phyloP scores from a whole-genome alignment of 352 stramenopile species.

The Globisporangium yorkense region DNA sequence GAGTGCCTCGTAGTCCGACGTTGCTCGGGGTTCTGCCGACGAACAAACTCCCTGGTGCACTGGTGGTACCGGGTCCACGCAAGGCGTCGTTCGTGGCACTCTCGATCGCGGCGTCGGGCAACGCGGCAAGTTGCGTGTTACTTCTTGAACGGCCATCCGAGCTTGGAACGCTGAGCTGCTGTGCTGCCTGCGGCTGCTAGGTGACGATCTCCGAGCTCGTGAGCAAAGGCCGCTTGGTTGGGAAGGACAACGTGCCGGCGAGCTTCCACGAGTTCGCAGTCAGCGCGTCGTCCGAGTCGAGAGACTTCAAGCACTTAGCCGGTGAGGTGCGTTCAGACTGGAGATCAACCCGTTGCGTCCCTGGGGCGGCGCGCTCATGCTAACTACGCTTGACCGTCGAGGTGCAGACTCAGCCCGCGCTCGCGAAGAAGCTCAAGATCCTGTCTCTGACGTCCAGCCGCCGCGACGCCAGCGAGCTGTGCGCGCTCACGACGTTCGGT shows the following conservation, averaged over 20 bases:
- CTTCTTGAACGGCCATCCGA: background rate
- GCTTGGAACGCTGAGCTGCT: background rate
- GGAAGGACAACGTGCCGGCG: conserved; percentile 45
- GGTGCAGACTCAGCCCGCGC: conserved; percentile 1
- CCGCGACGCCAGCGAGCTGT: conserved; percentile 31
- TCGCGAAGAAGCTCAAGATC: conserved; percentile 54
- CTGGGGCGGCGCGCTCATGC: background rate
- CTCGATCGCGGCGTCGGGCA: conserved; percentile 35
- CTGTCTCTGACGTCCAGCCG: conserved; percentile 31
- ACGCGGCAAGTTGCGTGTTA: conserved; percentile 16
- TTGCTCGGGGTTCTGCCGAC: conserved; percentile 39
- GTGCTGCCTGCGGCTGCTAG: conserved; percentile 5
- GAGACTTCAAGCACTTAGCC: conserved; percentile 32
- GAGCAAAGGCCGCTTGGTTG: conserved; percentile 44
- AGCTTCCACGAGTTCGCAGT: conserved; percentile 54
- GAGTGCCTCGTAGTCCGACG: conserved; percentile 20
- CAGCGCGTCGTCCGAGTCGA: conserved; percentile 36
- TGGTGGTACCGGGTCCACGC: conserved; percentile 33
- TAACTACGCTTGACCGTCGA: too few species aligned
- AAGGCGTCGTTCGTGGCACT: conserved; percentile 42
- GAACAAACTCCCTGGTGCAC: conserved; percentile 40
- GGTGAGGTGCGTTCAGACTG: conserved; percentile 16
- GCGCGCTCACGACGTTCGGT: conserved; percentile 52
- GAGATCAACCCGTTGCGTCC: background rate
- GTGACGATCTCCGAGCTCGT: conserved; percentile 46